These are phyloP conservation scores for Styphnolobium japonicum DNA, from an alignment of 306 rosid genomes.

Conservation along the genomic window DNA sequence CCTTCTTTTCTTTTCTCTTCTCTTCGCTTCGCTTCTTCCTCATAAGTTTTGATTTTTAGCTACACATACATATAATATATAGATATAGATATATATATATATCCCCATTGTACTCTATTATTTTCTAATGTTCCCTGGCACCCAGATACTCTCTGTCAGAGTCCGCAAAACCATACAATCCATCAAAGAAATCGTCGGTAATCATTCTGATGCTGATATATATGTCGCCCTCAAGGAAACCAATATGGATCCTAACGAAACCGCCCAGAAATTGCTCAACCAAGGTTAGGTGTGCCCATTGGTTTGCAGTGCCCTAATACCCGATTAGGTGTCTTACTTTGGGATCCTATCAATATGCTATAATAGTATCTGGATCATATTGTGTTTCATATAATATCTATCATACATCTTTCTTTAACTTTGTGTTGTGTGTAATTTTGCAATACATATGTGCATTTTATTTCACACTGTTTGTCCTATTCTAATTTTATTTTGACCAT, in stretches of 20 bases:
- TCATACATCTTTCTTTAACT: not conserved
- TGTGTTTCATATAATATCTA: not conserved
- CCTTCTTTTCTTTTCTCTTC: no score
- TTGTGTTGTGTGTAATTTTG: not conserved
- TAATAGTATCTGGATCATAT: not conserved
- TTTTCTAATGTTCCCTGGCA: no score
- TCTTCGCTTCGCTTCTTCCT: no score
- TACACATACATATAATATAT: not conserved
- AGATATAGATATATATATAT: no score
- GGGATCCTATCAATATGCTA: not conserved
- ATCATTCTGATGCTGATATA: slow-evolving; percentile 89
- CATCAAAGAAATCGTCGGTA: slow-evolving; percentile 80
- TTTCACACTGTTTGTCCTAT: not conserved
- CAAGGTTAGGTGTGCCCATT: slow-evolving; percentile 65
- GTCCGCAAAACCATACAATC: slow-evolving; percentile 86
- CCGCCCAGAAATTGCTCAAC: slow-evolving; percentile 92
- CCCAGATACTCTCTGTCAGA: slow-evolving; percentile 60
- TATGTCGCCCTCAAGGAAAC: slow-evolving; percentile 78
- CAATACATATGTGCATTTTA: not conserved
- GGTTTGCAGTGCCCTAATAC: not conserved
- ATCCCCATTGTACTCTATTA: no score
- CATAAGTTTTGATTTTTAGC: slow-evolving; percentile 45
- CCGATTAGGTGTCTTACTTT: not conserved
- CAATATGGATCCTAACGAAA: slow-evolving; percentile 97
- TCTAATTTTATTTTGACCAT: not conserved